Evolutionary conservation across 352 stramenopile genomes (phyloP).

Genomic region (Thalassiosira sp.): DNA sequence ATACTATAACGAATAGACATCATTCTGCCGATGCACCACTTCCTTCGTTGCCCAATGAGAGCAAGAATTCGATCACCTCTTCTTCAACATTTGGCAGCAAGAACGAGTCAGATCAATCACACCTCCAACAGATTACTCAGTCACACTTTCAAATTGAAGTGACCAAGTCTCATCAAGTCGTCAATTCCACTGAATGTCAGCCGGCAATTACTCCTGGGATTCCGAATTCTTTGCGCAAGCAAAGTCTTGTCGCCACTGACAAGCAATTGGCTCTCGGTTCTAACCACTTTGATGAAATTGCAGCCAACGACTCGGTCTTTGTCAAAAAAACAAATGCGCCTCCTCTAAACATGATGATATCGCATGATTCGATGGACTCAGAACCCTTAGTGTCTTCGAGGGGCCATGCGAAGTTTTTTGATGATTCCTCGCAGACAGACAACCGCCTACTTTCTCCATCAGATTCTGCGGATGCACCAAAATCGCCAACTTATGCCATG

Average conservation of each 20-base stretch:
- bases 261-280: not conserved
- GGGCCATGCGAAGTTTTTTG: conserved; percentile 23
- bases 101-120: too few species aligned
- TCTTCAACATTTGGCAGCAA: not conserved
- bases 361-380: conserved; percentile 36
- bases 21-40: too few species aligned
- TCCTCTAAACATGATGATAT: conserved; percentile 35
- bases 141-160: not conserved
- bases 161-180: not conserved
- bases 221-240: not conserved
- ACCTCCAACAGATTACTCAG: not conserved
- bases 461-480: conserved; percentile 10
- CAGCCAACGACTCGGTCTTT: conserved; percentile 5
- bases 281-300: not conserved
- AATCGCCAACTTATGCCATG: conserved; percentile 22
- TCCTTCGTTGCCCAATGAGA: too few species aligned
- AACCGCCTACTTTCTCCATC: not conserved
- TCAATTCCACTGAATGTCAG: not conserved
- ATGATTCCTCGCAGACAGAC: conserved; percentile 9
- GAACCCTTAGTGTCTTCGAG: conserved; percentile 34
- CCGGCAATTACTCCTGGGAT: not conserved
- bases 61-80: not conserved
- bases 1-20: too few species aligned
- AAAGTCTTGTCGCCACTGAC: not conserved
- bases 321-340: conserved; percentile 19